Conservation (phyloP, 768 basidiomycete species). For the Xerocomus spinulosus region DNA sequence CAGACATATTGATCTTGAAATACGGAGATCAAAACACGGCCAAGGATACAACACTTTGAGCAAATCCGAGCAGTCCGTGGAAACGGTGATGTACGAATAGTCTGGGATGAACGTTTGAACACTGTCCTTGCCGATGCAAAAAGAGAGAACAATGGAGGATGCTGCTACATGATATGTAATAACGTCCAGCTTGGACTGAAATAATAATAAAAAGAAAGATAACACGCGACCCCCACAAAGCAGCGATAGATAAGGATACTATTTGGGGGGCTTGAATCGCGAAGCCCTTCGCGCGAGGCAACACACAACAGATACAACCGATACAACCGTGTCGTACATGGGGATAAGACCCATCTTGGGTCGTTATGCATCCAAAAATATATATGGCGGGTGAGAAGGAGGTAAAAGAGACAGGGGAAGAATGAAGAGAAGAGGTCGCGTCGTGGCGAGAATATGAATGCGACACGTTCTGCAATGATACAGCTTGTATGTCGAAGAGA, state of each 20-base stretch:
- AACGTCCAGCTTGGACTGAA: background rate
- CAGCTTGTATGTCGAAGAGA: conserved; percentile 5
- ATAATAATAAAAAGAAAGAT: too few species aligned
- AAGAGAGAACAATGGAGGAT: too few species aligned
- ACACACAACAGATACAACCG: too few species aligned
- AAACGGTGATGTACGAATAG: too few species aligned
- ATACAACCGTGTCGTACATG: conserved; percentile 21
- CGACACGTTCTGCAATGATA: conserved; percentile 16
- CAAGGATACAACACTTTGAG: background rate
- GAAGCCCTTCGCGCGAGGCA: conserved; percentile 47
- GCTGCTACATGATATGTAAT: background rate
- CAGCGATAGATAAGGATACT: conserved; percentile 24
- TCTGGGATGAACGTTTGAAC: background rate
- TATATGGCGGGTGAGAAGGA: conserved; percentile 25
- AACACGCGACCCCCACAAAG: too few species aligned
- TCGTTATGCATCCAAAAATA: conserved; percentile 29
- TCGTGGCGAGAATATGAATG: background rate
- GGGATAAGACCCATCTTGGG: conserved; percentile 7
- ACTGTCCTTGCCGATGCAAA: background rate
- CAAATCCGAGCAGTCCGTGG: background rate
- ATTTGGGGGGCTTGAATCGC: conserved; percentile 43
- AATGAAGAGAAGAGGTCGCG: background rate
- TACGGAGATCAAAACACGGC: background rate
- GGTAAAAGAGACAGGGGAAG: background rate
- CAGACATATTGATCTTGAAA: background rate